Percentiles rank a stretch among this genome's conserved stretches.
Conservation (phyloP, 139 green algal species). For the Chlorella sp. region DNA sequence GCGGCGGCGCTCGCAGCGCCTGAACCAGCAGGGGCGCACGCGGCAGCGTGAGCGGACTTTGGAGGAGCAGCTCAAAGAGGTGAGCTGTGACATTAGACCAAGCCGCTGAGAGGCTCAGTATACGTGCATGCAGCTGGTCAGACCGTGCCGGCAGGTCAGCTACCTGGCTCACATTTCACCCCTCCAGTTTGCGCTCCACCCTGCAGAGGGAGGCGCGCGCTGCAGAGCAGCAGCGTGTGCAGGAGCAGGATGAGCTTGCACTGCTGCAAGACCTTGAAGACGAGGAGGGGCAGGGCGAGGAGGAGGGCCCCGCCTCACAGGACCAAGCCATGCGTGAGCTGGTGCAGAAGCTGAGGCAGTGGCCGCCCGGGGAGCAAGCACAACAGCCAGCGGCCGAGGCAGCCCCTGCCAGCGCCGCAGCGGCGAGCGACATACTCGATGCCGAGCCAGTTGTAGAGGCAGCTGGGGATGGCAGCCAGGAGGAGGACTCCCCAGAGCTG, state of each 20-base stretch:
- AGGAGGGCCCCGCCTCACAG: neutral
- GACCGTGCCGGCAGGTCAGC: too few relatives aligned
- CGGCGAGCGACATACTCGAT: neutral
- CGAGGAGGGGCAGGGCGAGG: neutral
- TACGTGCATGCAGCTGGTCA: neutral
- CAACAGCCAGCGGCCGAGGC: neutral
- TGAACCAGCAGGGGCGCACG: neutral
- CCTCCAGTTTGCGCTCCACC: neutral
- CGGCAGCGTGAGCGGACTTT: neutral
- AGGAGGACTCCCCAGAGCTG: neutral
- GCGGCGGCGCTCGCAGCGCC: constrained; percentile 15
- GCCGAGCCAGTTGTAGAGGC: neutral
- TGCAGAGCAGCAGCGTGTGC: neutral
- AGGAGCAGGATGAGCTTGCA: neutral
- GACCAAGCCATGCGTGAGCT: neutral
- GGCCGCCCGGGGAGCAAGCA: neutral
- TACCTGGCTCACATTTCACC: neutral
- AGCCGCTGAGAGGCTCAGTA: neutral
- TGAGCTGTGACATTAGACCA: neutral
- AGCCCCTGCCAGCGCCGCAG: neutral
- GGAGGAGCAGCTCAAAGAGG: neutral
- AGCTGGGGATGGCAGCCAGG: neutral
- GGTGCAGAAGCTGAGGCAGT: neutral
- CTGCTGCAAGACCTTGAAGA: neutral
- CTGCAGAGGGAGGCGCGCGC: neutral